A percentile compares a stretch with the other conserved stretches of the same genome.
These are phyloP conservation scores for Ustilago sp. DNA, from an alignment of 1,284 basidiomycete species.

Conservation along the genomic window DNA sequence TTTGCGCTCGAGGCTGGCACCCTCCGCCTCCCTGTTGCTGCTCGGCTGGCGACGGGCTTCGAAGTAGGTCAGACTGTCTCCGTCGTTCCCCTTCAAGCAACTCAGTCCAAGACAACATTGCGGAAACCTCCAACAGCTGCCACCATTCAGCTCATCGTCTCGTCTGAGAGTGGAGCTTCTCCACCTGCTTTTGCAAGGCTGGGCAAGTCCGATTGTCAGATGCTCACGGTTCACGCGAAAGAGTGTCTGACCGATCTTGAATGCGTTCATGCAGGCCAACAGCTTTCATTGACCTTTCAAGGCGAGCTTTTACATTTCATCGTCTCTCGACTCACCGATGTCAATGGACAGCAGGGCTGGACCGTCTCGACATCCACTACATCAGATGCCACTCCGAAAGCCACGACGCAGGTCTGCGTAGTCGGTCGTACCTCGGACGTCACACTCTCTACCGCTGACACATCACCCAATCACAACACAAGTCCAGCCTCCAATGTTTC, in stretches of 20 bases:
- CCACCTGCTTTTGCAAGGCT: slow-evolving; percentile 31
- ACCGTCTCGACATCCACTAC: slow-evolving; percentile 64
- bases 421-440: slow-evolving; percentile 70
- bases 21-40: slow-evolving; percentile 27
- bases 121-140: slow-evolving; percentile 37
- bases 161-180: slow-evolving; percentile 11
- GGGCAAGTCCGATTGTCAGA: slow-evolving; percentile 69
- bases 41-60: slow-evolving; percentile 9
- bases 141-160: slow-evolving; percentile 45
- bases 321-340: slow-evolving; percentile 74
- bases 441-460: slow-evolving; percentile 61
- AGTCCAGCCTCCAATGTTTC: background rate
- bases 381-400: background rate
- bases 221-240: slow-evolving; percentile 70
- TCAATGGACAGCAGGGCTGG: slow-evolving; percentile 77
- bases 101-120: slow-evolving; percentile 12
- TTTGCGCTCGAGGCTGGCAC: slow-evolving; percentile 35
- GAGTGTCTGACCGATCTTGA: slow-evolving; percentile 69
- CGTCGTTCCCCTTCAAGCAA: slow-evolving; percentile 17
- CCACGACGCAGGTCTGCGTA: slow-evolving; percentile 37
- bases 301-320: slow-evolving; percentile 10
- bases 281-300: slow-evolving; percentile 27
- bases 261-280: slow-evolving; percentile 17
- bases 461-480: slow-evolving; percentile 29
- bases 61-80: slow-evolving; percentile 25